These are phyloP conservation scores for Moringa oleifera DNA, from an alignment of 345 rosid genomes.

Conservation along the genomic window DNA sequence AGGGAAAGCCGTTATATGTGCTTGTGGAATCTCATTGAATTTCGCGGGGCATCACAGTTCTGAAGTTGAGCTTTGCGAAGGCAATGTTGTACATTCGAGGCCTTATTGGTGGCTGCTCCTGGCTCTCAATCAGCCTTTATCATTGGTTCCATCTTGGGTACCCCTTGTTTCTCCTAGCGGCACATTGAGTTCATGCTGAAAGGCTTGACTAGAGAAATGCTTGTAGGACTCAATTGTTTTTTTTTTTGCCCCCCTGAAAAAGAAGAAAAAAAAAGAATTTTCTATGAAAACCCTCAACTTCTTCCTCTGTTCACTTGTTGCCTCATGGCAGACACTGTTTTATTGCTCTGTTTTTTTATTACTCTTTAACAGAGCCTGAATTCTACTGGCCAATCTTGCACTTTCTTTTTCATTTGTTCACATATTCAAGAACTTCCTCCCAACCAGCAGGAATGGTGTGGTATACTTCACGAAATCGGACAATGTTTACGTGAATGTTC, in stretches of 20 bases:
- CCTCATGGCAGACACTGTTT: not conserved
- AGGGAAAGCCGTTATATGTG: conserved; percentile 53
- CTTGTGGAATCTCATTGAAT: conserved; percentile 58
- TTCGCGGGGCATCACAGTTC: not conserved
- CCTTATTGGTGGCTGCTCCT: conserved; percentile 8
- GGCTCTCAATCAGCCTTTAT: not conserved
- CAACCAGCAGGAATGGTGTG: not conserved
- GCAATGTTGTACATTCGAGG: conserved; percentile 27
- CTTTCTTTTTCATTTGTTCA: no score
- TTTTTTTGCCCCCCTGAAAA: not conserved
- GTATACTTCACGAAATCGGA: no score
- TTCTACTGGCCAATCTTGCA: not conserved
- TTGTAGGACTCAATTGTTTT: not conserved
- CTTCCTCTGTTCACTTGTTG: no score
- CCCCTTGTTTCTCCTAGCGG: conserved; percentile 9
- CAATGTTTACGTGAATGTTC: not conserved
- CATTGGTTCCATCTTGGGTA: conserved; percentile 8
- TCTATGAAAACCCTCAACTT: no score
- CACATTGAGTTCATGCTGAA: conserved; percentile 13
- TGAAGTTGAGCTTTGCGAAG: conserved; percentile 5
- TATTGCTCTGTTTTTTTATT: no score
- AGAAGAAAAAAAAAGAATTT: not conserved
- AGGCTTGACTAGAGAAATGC: conserved; percentile 13
- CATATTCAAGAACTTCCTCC: no score
- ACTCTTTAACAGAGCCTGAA: not conserved